Evolutionary conservation across 1,284 basidiomycete genomes (phyloP).

Genomic region (Heterobasidion occidentale): DNA sequence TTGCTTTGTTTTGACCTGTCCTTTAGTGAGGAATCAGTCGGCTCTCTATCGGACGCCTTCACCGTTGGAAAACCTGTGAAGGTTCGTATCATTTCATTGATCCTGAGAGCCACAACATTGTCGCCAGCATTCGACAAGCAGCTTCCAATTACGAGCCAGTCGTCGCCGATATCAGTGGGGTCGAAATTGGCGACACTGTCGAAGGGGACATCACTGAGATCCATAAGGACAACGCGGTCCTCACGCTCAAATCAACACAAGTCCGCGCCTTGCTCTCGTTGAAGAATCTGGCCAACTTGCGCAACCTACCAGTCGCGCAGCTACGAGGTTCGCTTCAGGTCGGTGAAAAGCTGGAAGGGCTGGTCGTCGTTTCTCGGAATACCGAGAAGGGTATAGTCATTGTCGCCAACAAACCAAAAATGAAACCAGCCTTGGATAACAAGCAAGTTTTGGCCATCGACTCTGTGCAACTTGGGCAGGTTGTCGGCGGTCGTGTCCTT

Average conservation of each 20-base stretch:
- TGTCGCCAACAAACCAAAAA: constrained; percentile 66
- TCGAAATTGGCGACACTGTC: constrained; percentile 74
- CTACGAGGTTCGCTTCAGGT: constrained; percentile 59
- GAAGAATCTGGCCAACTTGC: constrained; percentile 82
- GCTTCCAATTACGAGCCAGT: constrained; percentile 42
- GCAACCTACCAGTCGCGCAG: constrained; percentile 61
- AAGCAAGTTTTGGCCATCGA: constrained; percentile 58
- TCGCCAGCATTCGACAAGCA: constrained; percentile 87
- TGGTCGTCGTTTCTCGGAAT: constrained; percentile 89
- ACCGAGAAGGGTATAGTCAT: constrained; percentile 84
- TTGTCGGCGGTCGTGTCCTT: constrained; percentile 72
- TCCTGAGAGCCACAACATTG: constrained; percentile 54
- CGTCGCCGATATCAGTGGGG: constrained; percentile 54
- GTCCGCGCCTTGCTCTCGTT: constrained; percentile 81
- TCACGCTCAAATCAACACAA: constrained; percentile 65
- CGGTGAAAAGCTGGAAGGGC: constrained; percentile 69
- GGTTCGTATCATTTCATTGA: constrained; percentile 81
- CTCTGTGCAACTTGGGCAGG: constrained; percentile 60
- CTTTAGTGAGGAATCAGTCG: constrained; percentile 53
- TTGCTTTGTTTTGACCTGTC: constrained; percentile 2
- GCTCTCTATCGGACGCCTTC: constrained; percentile 65
- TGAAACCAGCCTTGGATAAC: constrained; percentile 35
- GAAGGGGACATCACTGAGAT: constrained; percentile 68
- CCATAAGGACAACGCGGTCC: constrained; percentile 78
- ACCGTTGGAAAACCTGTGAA: constrained; percentile 79